Base-by-base conservation (phyloP, 2,329 filamentous ascomycete species). In the Colletotrichum sansevieriae region DNA sequence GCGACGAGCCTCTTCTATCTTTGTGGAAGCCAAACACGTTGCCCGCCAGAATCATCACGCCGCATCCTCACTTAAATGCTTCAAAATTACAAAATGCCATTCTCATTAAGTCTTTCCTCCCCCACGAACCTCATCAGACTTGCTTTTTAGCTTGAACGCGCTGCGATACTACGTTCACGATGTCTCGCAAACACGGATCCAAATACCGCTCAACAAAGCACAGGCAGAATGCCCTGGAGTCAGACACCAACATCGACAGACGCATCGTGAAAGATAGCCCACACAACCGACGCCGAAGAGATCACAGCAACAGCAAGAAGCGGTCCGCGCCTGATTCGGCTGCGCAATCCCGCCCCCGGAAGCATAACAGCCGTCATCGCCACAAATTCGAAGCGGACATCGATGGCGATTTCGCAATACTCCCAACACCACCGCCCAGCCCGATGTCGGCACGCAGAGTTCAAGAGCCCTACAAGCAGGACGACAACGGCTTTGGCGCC, bases 321-420 rank as follows among this genome's bases (percentile, higher is more conserved):
- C 58, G 49, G 3, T 8, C 20, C 25, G n/a, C 35, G 9, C 35
- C 29, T 7, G 18, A 59, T 11, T 4, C 49, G n/a, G 20, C 41
- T n/a, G 39, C 29, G 15, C 29, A 49, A 25, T n/a, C 46, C 11
- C 47, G 41, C 9, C 22, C 56, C 10, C 25, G 37, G 15, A 63
- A 25, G 25, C 41, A 66, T 13, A n/a, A 41, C 15, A 65, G 20
- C 15, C 29, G 15, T 5, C 62, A 35, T n/a, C 58, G 43, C 6
- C 25, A 25, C 35, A 43, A 29, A 37, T 4, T 41, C 12, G 43
- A 44, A 4, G 41, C 56, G 9, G 35, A 66, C 20, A 63, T 37
- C 15, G 66, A 71, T 33, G 66, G 69, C 15, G 69, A 70, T 46
- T 57, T 35, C 15, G 13, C 18, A 25, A 66, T 67, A 66, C 41